A percentile compares a stretch with the other conserved stretches of the same genome.
Evolutionary conservation across 768 basidiomycete genomes (phyloP).

Genomic region (Tephrocybe rancida): DNA sequence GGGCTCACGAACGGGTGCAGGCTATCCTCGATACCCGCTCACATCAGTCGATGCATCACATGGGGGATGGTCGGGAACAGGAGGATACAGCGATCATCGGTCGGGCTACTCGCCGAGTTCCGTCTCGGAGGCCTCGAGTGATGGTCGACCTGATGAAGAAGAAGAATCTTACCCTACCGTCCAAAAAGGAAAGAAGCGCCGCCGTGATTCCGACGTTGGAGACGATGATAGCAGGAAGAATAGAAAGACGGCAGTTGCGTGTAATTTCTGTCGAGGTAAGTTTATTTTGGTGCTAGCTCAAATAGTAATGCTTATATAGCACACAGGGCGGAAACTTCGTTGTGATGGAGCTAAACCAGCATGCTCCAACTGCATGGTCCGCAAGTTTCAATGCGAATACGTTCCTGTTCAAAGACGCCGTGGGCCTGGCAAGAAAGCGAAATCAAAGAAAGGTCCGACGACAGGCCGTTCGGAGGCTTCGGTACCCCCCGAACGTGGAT

Average conservation of each 20-base stretch:
- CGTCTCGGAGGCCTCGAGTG: conserved; percentile 21
- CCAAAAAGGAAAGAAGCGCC: conserved; percentile 31
- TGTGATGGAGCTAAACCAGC: conserved; percentile 69
- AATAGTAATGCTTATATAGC: neutral
- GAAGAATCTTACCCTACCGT: conserved; percentile 22
- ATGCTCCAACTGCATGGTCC: conserved; percentile 64
- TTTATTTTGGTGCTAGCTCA: neutral
- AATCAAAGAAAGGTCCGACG: conserved; percentile 38
- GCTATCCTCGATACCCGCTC: conserved; percentile 9
- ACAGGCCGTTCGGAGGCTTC: conserved; percentile 19
- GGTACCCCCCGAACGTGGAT: conserved; percentile 13
- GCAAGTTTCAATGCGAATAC: conserved; percentile 56
- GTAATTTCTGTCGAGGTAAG: conserved; percentile 78
- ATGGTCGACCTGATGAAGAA: conserved; percentile 22
- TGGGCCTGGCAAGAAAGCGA: conserved; percentile 72
- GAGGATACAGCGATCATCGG: conserved; percentile 12
- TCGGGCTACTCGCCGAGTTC: conserved; percentile 20
- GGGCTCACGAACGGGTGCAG: conserved; percentile 5
- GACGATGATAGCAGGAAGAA: conserved; percentile 28
- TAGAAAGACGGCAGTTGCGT: conserved; percentile 65
- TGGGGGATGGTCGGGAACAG: conserved; percentile 8
- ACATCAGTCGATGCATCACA: conserved; percentile 14
- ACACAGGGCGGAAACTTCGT: conserved; percentile 68
- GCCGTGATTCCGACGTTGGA: conserved; percentile 27
- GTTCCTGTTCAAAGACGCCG: conserved; percentile 55